phyloP scores from a whole-genome alignment of 768 basidiomycete species.

The Neoboletus magnificus region DNA sequence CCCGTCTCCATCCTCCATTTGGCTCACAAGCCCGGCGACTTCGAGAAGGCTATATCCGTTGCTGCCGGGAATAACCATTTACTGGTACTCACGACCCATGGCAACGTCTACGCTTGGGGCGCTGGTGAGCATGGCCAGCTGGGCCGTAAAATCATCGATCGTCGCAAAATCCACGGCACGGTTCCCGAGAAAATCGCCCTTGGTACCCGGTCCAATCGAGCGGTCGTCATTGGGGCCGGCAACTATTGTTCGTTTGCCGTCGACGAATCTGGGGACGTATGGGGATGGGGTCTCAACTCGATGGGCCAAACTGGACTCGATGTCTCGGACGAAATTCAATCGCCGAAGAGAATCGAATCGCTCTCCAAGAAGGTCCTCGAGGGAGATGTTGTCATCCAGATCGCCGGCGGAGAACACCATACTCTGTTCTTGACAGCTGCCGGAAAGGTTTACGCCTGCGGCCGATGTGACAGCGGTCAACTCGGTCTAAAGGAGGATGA shows the following conservation, averaged over 20 bases:
- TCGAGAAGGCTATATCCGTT: constrained; percentile 70
- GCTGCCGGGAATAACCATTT: constrained; percentile 88
- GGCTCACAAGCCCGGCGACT: constrained; percentile 56
- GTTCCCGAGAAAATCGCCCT: constrained; percentile 83
- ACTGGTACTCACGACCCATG: constrained; percentile 83
- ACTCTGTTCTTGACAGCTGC: constrained; percentile 81
- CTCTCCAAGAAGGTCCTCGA: constrained; percentile 60
- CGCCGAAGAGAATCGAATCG: constrained; percentile 61
- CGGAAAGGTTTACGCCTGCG: constrained; percentile 84
- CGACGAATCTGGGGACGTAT: constrained; percentile 77
- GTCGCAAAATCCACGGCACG: constrained; percentile 86
- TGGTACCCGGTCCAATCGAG: constrained; percentile 60
- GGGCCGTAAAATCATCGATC: constrained; percentile 84
- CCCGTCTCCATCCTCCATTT: constrained; percentile 61
- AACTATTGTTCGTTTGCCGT: constrained; percentile 89
- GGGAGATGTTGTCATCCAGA: constrained; percentile 64
- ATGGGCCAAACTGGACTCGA: constrained; percentile 79
- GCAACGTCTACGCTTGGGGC: constrained; percentile 86
- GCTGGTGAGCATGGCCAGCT: constrained; percentile 89
- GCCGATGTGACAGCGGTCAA: constrained; percentile 80
- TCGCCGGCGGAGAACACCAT: constrained; percentile 85
- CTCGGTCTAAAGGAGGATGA: constrained; percentile 74
- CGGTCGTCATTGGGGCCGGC: constrained; percentile 75
- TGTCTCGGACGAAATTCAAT: constrained; percentile 48
- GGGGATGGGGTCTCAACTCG: constrained; percentile 95